These are phyloP conservation scores for Cladosporium phlei DNA, from an alignment of 2,329 filamentous ascomycete species.

Conservation along the genomic window DNA sequence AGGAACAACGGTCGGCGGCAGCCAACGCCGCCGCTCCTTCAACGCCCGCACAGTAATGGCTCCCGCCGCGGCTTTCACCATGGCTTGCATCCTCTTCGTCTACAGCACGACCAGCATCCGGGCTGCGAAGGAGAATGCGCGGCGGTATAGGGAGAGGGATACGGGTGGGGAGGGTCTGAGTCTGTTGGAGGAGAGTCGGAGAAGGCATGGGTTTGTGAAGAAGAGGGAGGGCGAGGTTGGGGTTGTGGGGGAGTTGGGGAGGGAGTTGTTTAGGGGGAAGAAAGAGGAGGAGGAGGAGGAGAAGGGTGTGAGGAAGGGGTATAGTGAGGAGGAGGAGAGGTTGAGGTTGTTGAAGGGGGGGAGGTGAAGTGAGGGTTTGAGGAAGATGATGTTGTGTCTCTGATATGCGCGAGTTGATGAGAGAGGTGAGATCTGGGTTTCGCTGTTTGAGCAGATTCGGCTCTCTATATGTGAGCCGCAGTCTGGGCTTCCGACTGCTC, in stretches of 20 bases:
- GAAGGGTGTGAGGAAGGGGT: slow-evolving; percentile 26
- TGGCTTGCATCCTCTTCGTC: slow-evolving; percentile 56
- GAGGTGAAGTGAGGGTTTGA: no score
- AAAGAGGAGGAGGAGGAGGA: slow-evolving; percentile 18
- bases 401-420: neutral
- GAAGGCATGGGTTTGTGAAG: slow-evolving; percentile 49
- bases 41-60: slow-evolving; percentile 48
- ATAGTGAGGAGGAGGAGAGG: slow-evolving; percentile 35
- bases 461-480: no score
- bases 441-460: no score
- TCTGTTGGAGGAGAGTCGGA: slow-evolving; percentile 49
- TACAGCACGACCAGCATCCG: slow-evolving; percentile 63
- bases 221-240: slow-evolving; percentile 35
- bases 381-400: no score
- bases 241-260: slow-evolving; percentile 32
- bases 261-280: slow-evolving; percentile 18
- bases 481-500: no score
- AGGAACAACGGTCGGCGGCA: no score
- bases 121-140: slow-evolving; percentile 62
- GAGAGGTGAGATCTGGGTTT: no score
- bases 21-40: slow-evolving; percentile 24
- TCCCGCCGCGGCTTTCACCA: slow-evolving; percentile 58
- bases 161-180: slow-evolving; percentile 50
- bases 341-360: slow-evolving; percentile 36
- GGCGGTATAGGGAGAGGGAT: slow-evolving; percentile 54